phyloP scores from a whole-genome alignment of 495 filamentous ascomycete species.

The Chaetomium fimeti region DNA sequence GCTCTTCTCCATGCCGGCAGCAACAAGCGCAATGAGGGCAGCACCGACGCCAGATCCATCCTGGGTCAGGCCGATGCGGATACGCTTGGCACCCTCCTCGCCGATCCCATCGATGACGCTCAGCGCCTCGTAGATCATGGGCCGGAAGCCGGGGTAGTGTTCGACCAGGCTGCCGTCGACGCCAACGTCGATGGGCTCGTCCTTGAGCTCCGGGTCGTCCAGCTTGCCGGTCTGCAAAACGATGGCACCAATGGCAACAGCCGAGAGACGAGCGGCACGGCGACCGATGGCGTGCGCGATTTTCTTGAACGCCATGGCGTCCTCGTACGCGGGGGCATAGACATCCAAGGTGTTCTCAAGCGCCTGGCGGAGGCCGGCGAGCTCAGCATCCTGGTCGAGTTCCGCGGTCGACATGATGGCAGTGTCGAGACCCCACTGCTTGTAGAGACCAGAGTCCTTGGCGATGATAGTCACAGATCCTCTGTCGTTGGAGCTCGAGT shows the following conservation, averaged over 20 bases:
- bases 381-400: slow-evolving; percentile 64
- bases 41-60: slow-evolving; percentile 91
- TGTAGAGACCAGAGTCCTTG: slow-evolving; percentile 63
- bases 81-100: slow-evolving; percentile 66
- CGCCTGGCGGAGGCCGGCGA: slow-evolving; percentile 66
- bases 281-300: slow-evolving; percentile 81
- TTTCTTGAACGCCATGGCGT: slow-evolving; percentile 77
- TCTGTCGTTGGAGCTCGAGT: slow-evolving; percentile 62
- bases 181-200: slow-evolving; percentile 78
- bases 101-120: slow-evolving; percentile 70
- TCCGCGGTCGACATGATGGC: slow-evolving; percentile 78
- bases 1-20: slow-evolving; percentile 51
- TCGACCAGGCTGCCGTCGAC: slow-evolving; percentile 90
- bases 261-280: slow-evolving; percentile 84
- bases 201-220: slow-evolving; percentile 39
- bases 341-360: slow-evolving; percentile 74
- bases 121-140: slow-evolving; percentile 70
- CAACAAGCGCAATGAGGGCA: slow-evolving; percentile 81
- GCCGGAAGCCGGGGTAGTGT: slow-evolving; percentile 85
- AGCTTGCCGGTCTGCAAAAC: slow-evolving; percentile 72
- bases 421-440: slow-evolving; percentile 87
- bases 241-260: slow-evolving; percentile 80
- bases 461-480: slow-evolving; percentile 66
- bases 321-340: slow-evolving; percentile 65
- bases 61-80: slow-evolving; percentile 90